These are phyloP conservation scores for Candida frijolesensis DNA, from an alignment of 1,139 yeast species.

Conservation along the genomic window DNA sequence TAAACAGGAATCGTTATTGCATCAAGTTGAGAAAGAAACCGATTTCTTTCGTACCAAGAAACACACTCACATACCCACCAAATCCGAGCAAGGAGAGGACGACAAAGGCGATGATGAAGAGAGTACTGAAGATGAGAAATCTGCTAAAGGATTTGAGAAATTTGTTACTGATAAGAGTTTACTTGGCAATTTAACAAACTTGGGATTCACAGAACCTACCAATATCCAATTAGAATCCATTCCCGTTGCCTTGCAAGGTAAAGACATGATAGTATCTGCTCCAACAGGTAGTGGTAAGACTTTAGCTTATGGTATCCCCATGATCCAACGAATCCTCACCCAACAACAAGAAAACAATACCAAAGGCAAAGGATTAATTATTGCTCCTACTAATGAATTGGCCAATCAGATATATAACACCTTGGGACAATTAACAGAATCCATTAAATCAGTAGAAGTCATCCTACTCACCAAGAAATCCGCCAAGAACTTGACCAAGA, in stretches of 20 bases:
- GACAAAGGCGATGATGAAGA: conserved; percentile 25
- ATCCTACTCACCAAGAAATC: conserved; percentile 76
- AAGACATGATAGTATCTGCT: conserved; percentile 85
- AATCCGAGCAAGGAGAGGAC: conserved; percentile 20
- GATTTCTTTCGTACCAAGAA: conserved; percentile 71
- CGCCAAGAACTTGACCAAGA: conserved; percentile 65
- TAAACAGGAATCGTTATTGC: conserved; percentile 39
- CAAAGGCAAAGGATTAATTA: conserved; percentile 61
- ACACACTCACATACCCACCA: conserved; percentile 19
- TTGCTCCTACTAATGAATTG: conserved; percentile 86
- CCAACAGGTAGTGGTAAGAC: conserved; percentile 97
- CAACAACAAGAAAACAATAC: conserved; percentile 5
- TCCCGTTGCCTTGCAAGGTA: conserved; percentile 62
- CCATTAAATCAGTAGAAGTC: conserved; percentile 59
- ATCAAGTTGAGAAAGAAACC: conserved; percentile 58
- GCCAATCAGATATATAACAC: conserved; percentile 84
- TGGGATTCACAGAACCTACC: conserved; percentile 83
- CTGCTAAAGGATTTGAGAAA: conserved; percentile 79
- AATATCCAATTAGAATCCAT: conserved; percentile 88
- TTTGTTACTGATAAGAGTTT: conserved; percentile 67
- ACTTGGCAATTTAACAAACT: conserved; percentile 63
- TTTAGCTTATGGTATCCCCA: conserved; percentile 81
- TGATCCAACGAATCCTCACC: conserved; percentile 51
- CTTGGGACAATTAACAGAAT: conserved; percentile 56
- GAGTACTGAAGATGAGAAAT: conserved; percentile 68